These are phyloP conservation scores for Coniochaeta sp. DNA, from an alignment of 2,329 filamentous ascomycete genomes.

Conservation along the genomic window DNA sequence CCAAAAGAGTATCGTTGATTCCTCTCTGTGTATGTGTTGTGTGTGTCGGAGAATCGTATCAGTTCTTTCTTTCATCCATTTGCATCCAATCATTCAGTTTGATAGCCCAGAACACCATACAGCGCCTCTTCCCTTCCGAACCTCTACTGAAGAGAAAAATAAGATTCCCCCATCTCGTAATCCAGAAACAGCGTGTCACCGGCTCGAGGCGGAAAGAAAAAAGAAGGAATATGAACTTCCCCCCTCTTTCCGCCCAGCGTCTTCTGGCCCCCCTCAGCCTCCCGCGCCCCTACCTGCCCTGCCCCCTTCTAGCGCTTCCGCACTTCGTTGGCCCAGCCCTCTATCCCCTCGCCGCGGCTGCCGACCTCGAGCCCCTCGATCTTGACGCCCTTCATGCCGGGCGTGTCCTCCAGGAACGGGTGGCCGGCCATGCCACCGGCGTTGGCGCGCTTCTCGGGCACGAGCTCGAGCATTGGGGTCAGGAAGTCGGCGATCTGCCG, in stretches of 20 bases:
- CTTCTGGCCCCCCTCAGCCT: background rate
- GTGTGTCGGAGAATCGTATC: background rate
- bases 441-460: constrained; percentile 85
- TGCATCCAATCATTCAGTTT: background rate
- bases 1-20: background rate
- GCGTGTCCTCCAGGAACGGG: constrained; percentile 73
- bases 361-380: constrained; percentile 70
- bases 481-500: constrained; percentile 76
- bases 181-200: too few relatives aligned
- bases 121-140: background rate
- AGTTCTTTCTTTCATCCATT: background rate
- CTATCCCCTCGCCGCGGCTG: constrained; percentile 82
- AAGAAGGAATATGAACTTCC: too few relatives aligned
- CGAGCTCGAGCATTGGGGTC: constrained; percentile 81
- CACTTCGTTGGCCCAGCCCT: constrained; percentile 86
- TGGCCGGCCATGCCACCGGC: constrained; percentile 92
- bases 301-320: constrained; percentile 63
- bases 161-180: background rate
- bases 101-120: background rate
- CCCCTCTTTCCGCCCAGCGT: background rate
- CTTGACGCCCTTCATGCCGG: constrained; percentile 77
- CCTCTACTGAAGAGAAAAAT: background rate
- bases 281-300: too few relatives aligned
- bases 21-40: background rate
- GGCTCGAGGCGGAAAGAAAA: too few relatives aligned